phyloP scores from a whole-genome alignment of 2,329 filamentous ascomycete genomes.

The Scedosporium dehoogii region DNA sequence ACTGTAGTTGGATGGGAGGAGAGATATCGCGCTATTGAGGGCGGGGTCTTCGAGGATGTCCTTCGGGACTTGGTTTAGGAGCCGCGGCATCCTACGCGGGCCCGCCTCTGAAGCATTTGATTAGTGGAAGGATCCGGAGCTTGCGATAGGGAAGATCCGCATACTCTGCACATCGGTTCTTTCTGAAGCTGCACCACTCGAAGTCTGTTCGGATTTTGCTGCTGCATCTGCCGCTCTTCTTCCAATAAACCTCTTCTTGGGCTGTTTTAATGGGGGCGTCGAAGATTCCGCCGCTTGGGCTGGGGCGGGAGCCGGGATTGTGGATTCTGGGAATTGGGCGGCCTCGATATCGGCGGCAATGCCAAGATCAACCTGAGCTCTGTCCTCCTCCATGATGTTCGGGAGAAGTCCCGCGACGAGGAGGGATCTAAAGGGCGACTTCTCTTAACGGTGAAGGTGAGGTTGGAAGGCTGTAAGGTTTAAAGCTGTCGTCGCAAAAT shows the following conservation, averaged over 20 bases:
- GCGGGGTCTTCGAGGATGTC: constrained; percentile 78
- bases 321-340: constrained; percentile 5
- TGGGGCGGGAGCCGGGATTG: neutral
- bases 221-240: constrained; percentile 58
- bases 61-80: constrained; percentile 83
- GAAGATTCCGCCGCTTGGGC: neutral
- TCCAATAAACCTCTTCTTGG: constrained; percentile 88
- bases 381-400: constrained; percentile 62
- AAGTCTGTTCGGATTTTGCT: constrained; percentile 1
- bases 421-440: neutral
- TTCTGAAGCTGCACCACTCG: constrained; percentile 17
- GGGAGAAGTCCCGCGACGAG: neutral
- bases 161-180: constrained; percentile 40
- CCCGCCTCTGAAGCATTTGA: constrained; percentile 27
- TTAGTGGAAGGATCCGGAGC: neutral
- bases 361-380: constrained; percentile 60
- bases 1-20: constrained; percentile 92
- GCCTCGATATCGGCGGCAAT: constrained; percentile 56
- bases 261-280: constrained; percentile 48
- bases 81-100: constrained; percentile 61
- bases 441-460: too few relatives aligned
- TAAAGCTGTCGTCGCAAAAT: neutral
- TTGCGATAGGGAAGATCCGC: constrained; percentile 11
- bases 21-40: constrained; percentile 75
- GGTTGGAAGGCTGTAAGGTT: neutral